Evolutionary conservation across 1,284 basidiomycete species (phyloP).

Genomic region (Moniliophthora roreri): DNA sequence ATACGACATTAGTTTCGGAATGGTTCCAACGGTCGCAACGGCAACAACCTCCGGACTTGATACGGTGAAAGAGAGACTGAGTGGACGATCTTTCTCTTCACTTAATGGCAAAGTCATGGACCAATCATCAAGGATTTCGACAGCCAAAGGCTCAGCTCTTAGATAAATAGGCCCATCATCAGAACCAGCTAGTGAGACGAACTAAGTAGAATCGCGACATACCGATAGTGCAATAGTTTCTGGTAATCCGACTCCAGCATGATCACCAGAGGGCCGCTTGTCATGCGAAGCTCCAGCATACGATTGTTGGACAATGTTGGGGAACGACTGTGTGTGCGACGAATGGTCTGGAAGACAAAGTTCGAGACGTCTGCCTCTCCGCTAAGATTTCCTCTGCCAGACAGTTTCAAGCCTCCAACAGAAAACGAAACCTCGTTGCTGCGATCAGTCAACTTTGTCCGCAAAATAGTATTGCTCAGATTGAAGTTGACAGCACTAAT

Average conservation of each 20-base stretch:
- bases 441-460: slow-evolving; percentile 58
- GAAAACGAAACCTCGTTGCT: slow-evolving; percentile 64
- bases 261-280: slow-evolving; percentile 68
- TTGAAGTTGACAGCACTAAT: slow-evolving; percentile 67
- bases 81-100: slow-evolving; percentile 50
- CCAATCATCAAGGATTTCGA: slow-evolving; percentile 86
- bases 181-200: slow-evolving; percentile 5
- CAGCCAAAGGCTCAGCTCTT: slow-evolving; percentile 79
- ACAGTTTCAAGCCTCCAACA: slow-evolving; percentile 61
- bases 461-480: slow-evolving; percentile 58
- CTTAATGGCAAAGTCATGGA: slow-evolving; percentile 43
- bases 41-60: slow-evolving; percentile 71
- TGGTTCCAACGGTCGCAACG: slow-evolving; percentile 70
- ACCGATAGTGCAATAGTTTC: slow-evolving; percentile 79
- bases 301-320: slow-evolving; percentile 35
- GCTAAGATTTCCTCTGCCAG: slow-evolving; percentile 74
- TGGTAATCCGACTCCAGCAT: slow-evolving; percentile 78
- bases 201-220: slow-evolving; percentile 25
- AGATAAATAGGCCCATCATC: slow-evolving; percentile 4
- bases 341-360: slow-evolving; percentile 75
- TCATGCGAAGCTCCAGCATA: slow-evolving; percentile 76
- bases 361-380: slow-evolving; percentile 69
- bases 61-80: slow-evolving; percentile 77
- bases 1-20: slow-evolving; percentile 73
- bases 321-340: slow-evolving; percentile 46